phyloP scores from a whole-genome alignment of 768 basidiomycete species.

The Podaxis sp. region DNA sequence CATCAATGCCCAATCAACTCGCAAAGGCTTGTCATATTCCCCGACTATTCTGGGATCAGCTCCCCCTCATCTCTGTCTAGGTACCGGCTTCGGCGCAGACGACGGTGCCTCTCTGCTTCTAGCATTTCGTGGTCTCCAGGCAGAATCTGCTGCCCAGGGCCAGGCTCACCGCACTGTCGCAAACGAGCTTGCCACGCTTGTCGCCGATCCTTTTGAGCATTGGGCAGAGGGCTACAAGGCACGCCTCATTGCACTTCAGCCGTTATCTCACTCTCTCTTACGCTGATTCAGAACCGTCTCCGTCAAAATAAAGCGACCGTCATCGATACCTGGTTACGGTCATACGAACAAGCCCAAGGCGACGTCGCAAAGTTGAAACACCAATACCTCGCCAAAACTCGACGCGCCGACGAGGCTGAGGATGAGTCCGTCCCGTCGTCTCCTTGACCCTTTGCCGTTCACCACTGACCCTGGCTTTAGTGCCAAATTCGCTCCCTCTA shows the following conservation, averaged over 20 bases:
- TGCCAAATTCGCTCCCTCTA: slow-evolving; percentile 82
- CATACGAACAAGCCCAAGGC: slow-evolving; percentile 65
- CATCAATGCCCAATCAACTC: slow-evolving; percentile 43
- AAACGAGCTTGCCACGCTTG: slow-evolving; percentile 68
- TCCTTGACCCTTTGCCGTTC: slow-evolving; percentile 11
- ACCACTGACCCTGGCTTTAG: slow-evolving; percentile 32
- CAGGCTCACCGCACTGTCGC: slow-evolving; percentile 67
- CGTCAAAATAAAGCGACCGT: slow-evolving; percentile 51
- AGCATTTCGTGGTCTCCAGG: slow-evolving; percentile 76
- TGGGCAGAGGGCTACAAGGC: slow-evolving; percentile 81
- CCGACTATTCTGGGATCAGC: no score
- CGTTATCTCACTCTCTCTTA: slow-evolving; percentile 11
- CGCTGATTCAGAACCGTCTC: slow-evolving; percentile 50
- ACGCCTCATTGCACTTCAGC: slow-evolving; percentile 13
- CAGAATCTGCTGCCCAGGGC: slow-evolving; percentile 69
- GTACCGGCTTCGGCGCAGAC: slow-evolving; percentile 68
- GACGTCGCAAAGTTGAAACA: slow-evolving; percentile 74
- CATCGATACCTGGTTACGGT: slow-evolving; percentile 61
- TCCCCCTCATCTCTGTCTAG: slow-evolving; percentile 24
- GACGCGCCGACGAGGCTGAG: slow-evolving; percentile 86
- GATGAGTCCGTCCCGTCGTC: slow-evolving; percentile 70
- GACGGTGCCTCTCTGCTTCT: slow-evolving; percentile 81
- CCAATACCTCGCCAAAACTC: slow-evolving; percentile 71
- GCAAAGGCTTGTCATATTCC: slow-evolving; percentile 33
- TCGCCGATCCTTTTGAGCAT: slow-evolving; percentile 73